Evolutionary conservation across 169 alveolate species (phyloP), one percentile per base, ranked within the genome.

Genomic region (Plasmodium coatneyi): DNA sequence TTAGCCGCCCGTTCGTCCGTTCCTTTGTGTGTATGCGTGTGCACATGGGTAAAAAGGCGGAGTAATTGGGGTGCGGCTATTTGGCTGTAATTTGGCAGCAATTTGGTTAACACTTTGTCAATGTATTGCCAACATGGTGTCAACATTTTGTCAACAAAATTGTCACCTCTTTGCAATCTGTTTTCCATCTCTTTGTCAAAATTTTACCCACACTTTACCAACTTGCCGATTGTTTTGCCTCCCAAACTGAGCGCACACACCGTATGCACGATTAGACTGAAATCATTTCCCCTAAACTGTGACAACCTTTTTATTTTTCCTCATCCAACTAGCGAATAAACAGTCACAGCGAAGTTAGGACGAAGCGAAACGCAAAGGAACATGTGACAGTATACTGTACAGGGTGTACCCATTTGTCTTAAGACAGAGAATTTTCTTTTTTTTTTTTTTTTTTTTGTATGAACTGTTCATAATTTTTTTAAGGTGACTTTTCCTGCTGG

Each of bases 391-490:
- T 66, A 28, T 66, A 25, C 36, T 66, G n/a, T 66, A 66, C 32
- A 52, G 14, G 34, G 49, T 34, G 19, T 41, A 28, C 36, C 22
- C 30, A 28, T 28, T 72, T 84, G 36, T 28, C 41, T 54, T 84
- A 84, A 84, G 92, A 84, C 92, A 84, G 80, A 41, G 5, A 41
- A 84, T 71, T 71, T 10, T 66, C 9, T 66, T 60, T 60, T 60
- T 66, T 66, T 66, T 25, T 66, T 60, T 60, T 60, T 66, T 66
- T 19, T 22, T 66, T 66, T 83, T 25, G 32, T 71, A 70, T 83
- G 81, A 39, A 83, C 70, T 36, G 82, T 83, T 36, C 82, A 66
- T 66, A 70, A 36, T 83, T 83, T 83, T 83, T 83, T 83, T 83
- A 49, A 81, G 54, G 71, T 16, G 41, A 30, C 41, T 41, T 54